A percentile compares a stretch with the other conserved stretches of the same genome.
Conservation (phyloP, 1,284 basidiomycete species). For the Lentinus polychrous region DNA sequence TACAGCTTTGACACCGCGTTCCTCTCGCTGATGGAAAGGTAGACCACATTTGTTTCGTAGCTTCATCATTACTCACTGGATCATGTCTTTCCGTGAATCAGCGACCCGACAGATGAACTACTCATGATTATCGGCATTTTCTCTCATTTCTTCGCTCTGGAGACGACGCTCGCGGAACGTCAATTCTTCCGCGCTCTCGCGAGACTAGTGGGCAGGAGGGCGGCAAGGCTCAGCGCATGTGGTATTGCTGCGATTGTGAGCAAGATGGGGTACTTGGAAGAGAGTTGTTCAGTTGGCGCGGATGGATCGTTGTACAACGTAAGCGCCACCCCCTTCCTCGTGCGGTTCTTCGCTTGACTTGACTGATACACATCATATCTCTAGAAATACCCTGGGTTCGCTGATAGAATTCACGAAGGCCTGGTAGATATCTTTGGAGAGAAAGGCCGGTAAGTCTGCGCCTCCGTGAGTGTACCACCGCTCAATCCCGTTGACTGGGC, state of each 20-base stretch:
- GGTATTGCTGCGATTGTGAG: conserved; percentile 92
- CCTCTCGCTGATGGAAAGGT: conserved; percentile 93
- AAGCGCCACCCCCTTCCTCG: conserved; percentile 25
- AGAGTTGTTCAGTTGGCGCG: conserved; percentile 85
- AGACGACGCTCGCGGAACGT: conserved; percentile 90
- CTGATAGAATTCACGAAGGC: conserved; percentile 85
- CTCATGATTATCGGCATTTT: conserved; percentile 96
- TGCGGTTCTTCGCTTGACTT: background rate
- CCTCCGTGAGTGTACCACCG: too few relatives aligned
- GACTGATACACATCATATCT: too few relatives aligned
- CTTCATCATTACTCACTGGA: background rate
- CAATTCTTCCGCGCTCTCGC: conserved; percentile 94
- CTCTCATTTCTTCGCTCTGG: conserved; percentile 89
- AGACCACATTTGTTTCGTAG: conserved; percentile 10
- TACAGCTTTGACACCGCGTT: conserved; percentile 96
- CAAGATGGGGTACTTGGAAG: conserved; percentile 87
- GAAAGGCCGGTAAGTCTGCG: conserved; percentile 67
- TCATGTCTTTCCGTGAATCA: conserved; percentile 22
- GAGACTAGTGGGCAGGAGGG: conserved; percentile 83
- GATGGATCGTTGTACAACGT: conserved; percentile 93
- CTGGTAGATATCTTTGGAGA: conserved; percentile 91
- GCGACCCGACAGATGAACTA: conserved; percentile 96
- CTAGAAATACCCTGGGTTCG: conserved; percentile 94
- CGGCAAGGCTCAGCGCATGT: conserved; percentile 84
- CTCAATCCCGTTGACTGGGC: background rate